Base-by-base conservation (phyloP, 495 filamentous ascomycete species). In the Cercophora scortea region DNA sequence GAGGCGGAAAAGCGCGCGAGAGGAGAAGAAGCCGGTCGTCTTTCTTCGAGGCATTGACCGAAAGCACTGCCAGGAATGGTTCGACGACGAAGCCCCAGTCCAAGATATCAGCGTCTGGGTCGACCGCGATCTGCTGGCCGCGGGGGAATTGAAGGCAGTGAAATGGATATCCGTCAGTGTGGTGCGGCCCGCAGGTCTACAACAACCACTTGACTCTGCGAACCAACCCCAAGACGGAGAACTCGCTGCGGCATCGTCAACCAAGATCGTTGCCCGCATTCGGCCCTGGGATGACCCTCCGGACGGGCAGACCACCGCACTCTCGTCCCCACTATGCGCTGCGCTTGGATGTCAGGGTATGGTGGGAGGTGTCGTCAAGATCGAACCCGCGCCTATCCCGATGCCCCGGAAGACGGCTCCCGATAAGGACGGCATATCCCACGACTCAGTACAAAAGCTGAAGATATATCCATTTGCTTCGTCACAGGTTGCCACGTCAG, bases 261-360 rank as follows among this genome's bases (percentile, higher is more conserved):
- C 77, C 1, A 93, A 83, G 56, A 66, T 97, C 5, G 78, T 96
- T 15, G 91, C 91, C 25, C 82, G 79, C 47, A 61, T 96, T 5
- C 64, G 79, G 45, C 68, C 79, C 1, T 98, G 94, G 94, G 81
- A 90, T 35, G 87, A 94, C 60, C 87, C 90, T 0, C 91, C 92
- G 4, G 87, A 94, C 59, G 80, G 77, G 25, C 80, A 82, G 46
- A 89, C 92, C 51, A 77, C 77, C 53, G 87, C 86, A 15, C 75
- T 97, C 33, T 96, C 93, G 11, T 78, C 83, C 2, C 62, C 83
- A 4, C 69, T 98, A 8, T 90, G 87, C 60, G 79, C 79, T 7
- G 77, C 84, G 4, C 76, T 98, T 33, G 79, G 81, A 9, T 80
- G 80, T 32, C 70, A 81, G 38, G 82, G 81, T 4, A 75, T 95